These are phyloP conservation scores for Tulasnella sp. DNA, from an alignment of 768 basidiomycete genomes.

Conservation along the genomic window DNA sequence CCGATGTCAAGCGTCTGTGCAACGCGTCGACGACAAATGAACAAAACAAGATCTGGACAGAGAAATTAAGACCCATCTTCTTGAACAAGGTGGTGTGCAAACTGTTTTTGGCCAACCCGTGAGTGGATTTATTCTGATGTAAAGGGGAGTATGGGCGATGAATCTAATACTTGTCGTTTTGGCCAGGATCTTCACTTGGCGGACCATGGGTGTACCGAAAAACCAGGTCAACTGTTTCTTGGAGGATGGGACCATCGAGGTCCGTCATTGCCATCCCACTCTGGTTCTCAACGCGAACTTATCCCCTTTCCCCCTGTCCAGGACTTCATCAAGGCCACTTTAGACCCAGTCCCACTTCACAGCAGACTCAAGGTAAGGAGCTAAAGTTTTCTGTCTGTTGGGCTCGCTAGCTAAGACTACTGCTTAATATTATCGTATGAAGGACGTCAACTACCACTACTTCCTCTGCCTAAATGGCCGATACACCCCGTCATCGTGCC, in stretches of 20 bases:
- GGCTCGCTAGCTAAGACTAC: slow-evolving; percentile 30
- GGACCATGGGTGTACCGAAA: slow-evolving; percentile 63
- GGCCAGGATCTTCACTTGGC: slow-evolving; percentile 37
- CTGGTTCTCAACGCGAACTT: background rate
- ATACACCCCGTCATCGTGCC: slow-evolving; percentile 49
- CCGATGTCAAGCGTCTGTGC: slow-evolving; percentile 46
- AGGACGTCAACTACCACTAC: slow-evolving; percentile 32
- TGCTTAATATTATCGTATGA: slow-evolving; percentile 18
- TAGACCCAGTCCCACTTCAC: background rate
- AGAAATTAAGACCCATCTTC: slow-evolving; percentile 48
- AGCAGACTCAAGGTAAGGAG: background rate
- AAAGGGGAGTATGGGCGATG: background rate
- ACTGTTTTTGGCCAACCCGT: slow-evolving; percentile 34
- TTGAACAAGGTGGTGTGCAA: slow-evolving; percentile 47
- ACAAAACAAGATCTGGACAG: slow-evolving; percentile 52
- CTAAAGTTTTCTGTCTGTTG: slow-evolving; percentile 31
- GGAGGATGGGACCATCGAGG: slow-evolving; percentile 23
- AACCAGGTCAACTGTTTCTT: slow-evolving; percentile 55
- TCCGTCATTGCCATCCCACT: slow-evolving; percentile 7
- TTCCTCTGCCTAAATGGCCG: slow-evolving; percentile 35
- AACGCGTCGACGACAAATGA: slow-evolving; percentile 40
- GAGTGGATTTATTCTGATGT: slow-evolving; percentile 19
- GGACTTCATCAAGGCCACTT: background rate
- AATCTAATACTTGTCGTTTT: slow-evolving; percentile 32
- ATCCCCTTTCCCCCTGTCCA: background rate